Base-by-base conservation (phyloP, 192 early-diverging fungal species). In the Linnemannia elongata region DNA sequence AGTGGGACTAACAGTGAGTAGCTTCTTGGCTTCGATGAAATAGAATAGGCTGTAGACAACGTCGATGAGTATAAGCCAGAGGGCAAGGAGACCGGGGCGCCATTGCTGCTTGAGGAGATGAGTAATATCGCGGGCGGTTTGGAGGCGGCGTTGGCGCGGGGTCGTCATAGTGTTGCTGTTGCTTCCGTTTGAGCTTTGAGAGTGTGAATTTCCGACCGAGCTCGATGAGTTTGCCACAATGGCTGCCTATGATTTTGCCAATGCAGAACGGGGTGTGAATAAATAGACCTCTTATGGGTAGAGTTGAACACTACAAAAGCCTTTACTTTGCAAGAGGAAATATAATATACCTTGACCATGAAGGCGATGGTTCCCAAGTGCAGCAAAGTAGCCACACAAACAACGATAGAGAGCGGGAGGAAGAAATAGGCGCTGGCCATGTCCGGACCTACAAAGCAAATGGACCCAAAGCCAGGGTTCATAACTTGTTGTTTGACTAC, bases 1-100 rank as follows among this genome's bases (percentile, higher is more conserved):
- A n/a, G 20, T 79, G 30, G 72, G 30, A 15, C 4, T 57, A 1
- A 85, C 33, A 1, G 54, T 38, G 15, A 39, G 18, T 33, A 85
- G 68, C 38, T 78, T 78, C 47, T 79, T 85, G 39, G 74, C 36
- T 20, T 85, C 83, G 12, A 63, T 42, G 41, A 76, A 79, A 39
- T 79, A 79, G 45, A 85, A 85, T 12, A 85, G 69, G 69, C 83
- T 72, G 42, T 85, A 85, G 20, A 79, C 70, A 38, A 70, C 47
- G 27, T 85, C 77, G 36, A 79, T 79, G 52, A 76, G 49, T 6
- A 85, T 6, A 12, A 85, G 78, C 20, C 74, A 79, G 18, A 85
- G 1, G 1, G 78, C 83, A 10, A 85, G 52, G 33, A 85, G 17
- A 55, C 83, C 83, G 6, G 78, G 77, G 5, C 83, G 83, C 83